These are phyloP conservation scores for Nakazawaea siamensis DNA, from an alignment of 805 yeast species.

Conservation along the genomic window DNA sequence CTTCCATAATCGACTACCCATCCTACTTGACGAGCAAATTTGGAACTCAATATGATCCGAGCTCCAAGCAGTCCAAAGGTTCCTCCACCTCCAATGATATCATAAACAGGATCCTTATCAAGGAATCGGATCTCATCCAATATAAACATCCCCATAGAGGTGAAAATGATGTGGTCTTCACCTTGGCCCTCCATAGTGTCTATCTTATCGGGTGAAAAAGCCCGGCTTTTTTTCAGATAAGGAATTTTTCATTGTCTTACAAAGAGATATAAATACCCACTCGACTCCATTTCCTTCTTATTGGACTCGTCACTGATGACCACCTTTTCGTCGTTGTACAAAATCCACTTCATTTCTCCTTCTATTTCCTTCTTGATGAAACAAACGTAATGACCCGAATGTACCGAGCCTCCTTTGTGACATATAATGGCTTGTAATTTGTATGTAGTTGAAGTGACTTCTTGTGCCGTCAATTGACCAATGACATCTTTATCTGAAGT, in stretches of 20 bases:
- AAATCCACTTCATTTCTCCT: constrained; percentile 50
- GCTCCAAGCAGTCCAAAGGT: constrained; percentile 75
- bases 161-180: constrained; percentile 28
- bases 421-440: constrained; percentile 60
- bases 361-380: constrained; percentile 43
- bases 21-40: constrained; percentile 31
- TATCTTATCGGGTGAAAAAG: not conserved
- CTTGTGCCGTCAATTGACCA: constrained; percentile 1
- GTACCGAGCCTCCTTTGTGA: constrained; percentile 85
- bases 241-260: too few species aligned
- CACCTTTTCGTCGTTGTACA: constrained; percentile 87
- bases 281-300: constrained; percentile 33
- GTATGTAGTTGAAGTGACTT: constrained; percentile 23
- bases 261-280: constrained; percentile 43
- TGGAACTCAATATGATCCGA: constrained; percentile 38
- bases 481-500: constrained; percentile 6
- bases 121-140: constrained; percentile 75
- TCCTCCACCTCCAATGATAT: constrained; percentile 88
- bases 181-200: not conserved
- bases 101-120: constrained; percentile 23
- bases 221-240: too few species aligned
- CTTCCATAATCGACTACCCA: constrained; percentile 75
- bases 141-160: constrained; percentile 83
- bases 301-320: constrained; percentile 39
- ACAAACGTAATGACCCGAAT: constrained; percentile 89